phyloP scores from a whole-genome alignment of 192 early-diverging fungal genomes.

The Gigaspora rosea region DNA sequence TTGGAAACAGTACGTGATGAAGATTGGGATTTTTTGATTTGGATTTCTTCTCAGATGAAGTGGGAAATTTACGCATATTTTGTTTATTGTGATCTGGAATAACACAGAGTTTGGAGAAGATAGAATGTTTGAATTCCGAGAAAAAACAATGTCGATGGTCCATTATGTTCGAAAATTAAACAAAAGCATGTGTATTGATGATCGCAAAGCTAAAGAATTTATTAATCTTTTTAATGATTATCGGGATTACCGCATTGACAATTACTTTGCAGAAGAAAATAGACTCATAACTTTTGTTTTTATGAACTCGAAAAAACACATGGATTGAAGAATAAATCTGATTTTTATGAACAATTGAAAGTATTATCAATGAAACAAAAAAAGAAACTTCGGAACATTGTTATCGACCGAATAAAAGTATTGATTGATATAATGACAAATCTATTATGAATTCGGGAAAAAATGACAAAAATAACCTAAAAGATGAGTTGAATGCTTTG shows the following conservation, averaged over 20 bases:
- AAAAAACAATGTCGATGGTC: neutral
- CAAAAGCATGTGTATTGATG: neutral
- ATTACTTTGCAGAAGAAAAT: neutral
- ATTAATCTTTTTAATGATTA: neutral
- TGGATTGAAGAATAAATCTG: neutral
- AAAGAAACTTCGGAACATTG: neutral
- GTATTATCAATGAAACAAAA: neutral
- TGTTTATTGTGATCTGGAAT: slow-evolving; percentile 4
- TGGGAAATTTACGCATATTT: neutral
- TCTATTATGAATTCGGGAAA: neutral
- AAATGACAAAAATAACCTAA: neutral
- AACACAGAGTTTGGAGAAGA: too few species aligned
- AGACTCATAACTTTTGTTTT: neutral
- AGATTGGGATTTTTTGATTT: neutral
- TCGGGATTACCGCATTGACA: neutral
- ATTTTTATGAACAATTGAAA: neutral
- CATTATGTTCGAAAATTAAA: neutral
- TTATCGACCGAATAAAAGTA: neutral
- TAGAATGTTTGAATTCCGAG: too few species aligned
- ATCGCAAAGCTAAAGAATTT: neutral
- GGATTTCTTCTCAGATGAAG: neutral
- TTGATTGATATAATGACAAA: neutral
- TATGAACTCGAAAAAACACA: neutral
- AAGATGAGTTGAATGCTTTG: neutral
- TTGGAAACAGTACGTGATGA: neutral